Base-by-base conservation (phyloP, 306 rosid genomes). In the Ormosia emarginata region DNA sequence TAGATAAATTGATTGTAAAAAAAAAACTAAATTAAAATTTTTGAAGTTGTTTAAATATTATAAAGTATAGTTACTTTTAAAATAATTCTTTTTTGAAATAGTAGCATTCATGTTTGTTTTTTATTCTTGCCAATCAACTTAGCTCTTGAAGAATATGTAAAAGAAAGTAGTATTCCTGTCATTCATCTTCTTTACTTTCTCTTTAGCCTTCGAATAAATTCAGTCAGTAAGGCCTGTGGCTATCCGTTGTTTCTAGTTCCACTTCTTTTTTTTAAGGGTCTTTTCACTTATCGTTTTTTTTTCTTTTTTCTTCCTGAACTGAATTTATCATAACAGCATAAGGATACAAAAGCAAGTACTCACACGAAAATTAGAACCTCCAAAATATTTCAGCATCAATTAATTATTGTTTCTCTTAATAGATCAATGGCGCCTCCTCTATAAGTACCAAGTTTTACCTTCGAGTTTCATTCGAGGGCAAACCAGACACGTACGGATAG, bases 121-220 rank as follows among this genome's bases (percentile, higher is more conserved):
- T 55, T 33, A 7, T 34, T 12, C n/a, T 52, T 56, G 7, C 46
- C 33, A 13, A 15, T 71, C 53, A 63, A 3, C n/a, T 36, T 36
- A 8, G 39, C 10, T 30, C 39, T 57, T 30, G 4, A 13, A 43
- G 69, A 59, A 37, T 39, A 67, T 14, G 5, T 3, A 78, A 53
- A 67, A 10, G 62, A 30, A 13, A 24, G 53, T 18, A 71, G 1
- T 6, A 11, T 37, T 53, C 50, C 3, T 8, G 5, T 30, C 34
- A 4, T 39, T 73, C 69, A 43, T 41, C 79, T 41, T 74, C 65
- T 41, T 7, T 44, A 5, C 10, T 6, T 30, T 69, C 7, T 7
- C 12, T 58, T 41, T 72, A 15, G 32, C 62, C 50, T 79, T 69
- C 15, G 83, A 79, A 79, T 69, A 46, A 68, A 57, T 79, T 68